These are phyloP conservation scores for Lecanicillium sp. DNA, from an alignment of 2,329 filamentous ascomycete genomes.

Conservation along the genomic window DNA sequence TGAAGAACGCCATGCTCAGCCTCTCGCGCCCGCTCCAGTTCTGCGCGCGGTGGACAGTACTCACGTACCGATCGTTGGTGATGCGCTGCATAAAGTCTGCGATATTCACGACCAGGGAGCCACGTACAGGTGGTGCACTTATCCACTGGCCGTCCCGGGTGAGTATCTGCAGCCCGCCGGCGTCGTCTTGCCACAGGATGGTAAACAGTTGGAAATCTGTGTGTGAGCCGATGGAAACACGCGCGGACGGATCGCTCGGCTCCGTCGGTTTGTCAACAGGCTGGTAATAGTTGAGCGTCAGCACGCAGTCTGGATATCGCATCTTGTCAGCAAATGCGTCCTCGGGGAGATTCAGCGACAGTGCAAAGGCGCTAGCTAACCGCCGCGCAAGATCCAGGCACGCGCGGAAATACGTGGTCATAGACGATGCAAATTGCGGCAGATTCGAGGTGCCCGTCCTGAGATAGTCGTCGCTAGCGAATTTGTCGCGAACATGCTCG, in stretches of 20 bases:
- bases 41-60: slow-evolving; percentile 42
- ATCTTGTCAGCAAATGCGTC: slow-evolving; percentile 49
- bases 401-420: slow-evolving; percentile 40
- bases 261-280: slow-evolving; percentile 17
- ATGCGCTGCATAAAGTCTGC: slow-evolving; percentile 45
- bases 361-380: slow-evolving; percentile 46
- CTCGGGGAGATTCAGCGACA: slow-evolving; percentile 48
- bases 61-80: slow-evolving; percentile 44
- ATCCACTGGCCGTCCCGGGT: slow-evolving; percentile 36
- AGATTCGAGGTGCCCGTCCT: slow-evolving; percentile 46
- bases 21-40: slow-evolving; percentile 34
- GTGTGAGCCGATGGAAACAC: slow-evolving; percentile 42
- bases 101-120: slow-evolving; percentile 46
- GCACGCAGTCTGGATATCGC: slow-evolving; percentile 42
- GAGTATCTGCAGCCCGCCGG: slow-evolving; percentile 39
- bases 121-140: slow-evolving; percentile 32
- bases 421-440: slow-evolving; percentile 41
- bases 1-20: slow-evolving; percentile 43
- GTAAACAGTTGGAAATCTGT: slow-evolving; percentile 50
- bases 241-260: neutral
- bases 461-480: slow-evolving; percentile 44
- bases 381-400: slow-evolving; percentile 45
- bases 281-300: slow-evolving; percentile 37
- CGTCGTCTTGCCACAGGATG: slow-evolving; percentile 38
- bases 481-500: slow-evolving; percentile 32